These are phyloP conservation scores for Sclerotinia glacialis DNA, from an alignment of 2,329 filamentous ascomycete species.

Conservation along the genomic window DNA sequence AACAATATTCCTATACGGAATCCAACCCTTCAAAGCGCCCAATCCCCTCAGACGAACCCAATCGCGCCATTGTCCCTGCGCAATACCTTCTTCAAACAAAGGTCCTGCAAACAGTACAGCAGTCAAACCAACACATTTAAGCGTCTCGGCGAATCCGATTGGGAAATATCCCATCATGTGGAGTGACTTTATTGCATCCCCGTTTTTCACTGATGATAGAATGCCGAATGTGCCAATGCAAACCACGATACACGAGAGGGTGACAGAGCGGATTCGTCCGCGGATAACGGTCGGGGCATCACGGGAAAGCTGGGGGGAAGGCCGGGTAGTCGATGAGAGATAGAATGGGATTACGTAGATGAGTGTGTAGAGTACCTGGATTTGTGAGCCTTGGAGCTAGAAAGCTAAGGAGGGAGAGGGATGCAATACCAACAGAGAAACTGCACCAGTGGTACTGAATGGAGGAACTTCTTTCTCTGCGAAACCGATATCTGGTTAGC, in stretches of 20 bases:
- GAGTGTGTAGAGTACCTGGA: slow-evolving; percentile 73
- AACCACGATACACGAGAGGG: slow-evolving; percentile 68
- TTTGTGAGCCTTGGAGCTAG: slow-evolving; percentile 6
- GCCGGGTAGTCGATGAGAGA: slow-evolving; percentile 73
- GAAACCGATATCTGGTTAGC: slow-evolving; percentile 8
- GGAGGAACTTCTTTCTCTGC: slow-evolving; percentile 34
- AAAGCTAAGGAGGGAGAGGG: not conserved
- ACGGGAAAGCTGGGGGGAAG: slow-evolving; percentile 73
- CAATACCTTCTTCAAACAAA: slow-evolving; percentile 73
- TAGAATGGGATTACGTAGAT: slow-evolving; percentile 92
- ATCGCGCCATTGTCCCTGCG: slow-evolving; percentile 66
- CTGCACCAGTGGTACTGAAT: slow-evolving; percentile 32
- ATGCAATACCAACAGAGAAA: slow-evolving; percentile 32
- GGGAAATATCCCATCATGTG: slow-evolving; percentile 82
- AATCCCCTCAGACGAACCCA: slow-evolving; percentile 59
- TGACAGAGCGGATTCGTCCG: slow-evolving; percentile 78
- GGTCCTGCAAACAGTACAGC: slow-evolving; percentile 78
- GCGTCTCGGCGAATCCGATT: slow-evolving; percentile 60
- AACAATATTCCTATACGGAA: slow-evolving; percentile 81
- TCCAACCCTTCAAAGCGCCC: slow-evolving; percentile 68
- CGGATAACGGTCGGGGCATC: slow-evolving; percentile 89
- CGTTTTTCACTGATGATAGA: slow-evolving; percentile 53
- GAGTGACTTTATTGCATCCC: slow-evolving; percentile 53
- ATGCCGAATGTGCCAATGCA: slow-evolving; percentile 65
- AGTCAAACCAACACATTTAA: slow-evolving; percentile 66